Base-by-base conservation (phyloP, 106 monocot species). In the Hemerocallis citrina region DNA sequence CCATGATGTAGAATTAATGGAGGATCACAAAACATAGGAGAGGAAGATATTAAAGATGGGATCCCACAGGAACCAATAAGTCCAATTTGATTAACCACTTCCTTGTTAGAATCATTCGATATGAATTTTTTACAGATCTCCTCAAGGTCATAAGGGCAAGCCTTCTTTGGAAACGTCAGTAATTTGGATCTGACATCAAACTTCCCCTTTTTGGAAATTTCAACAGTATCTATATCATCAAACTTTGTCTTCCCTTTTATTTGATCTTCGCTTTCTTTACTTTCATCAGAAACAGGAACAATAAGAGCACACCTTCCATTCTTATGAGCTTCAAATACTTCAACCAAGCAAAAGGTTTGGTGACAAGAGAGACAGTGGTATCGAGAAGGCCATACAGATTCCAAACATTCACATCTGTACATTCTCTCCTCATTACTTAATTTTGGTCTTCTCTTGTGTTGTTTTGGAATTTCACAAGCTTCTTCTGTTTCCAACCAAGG, bases 331-430 rank as follows among this genome's bases (percentile, higher is more conserved):
- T 92, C 80, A 48, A 85, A 69, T 54, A 88, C 88, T 11, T 37
- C 12, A n/a, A 39, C n/a, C 14, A 72, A 57, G 21, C 19, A 64
- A 62, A 88, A 88, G 17, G 98, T 85, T 29, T 80, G 77, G 52
- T 98, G 98, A 38, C 98, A 98, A 8, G 74, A 75, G 19, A 80
- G 69, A 63, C 98, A 98, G 28, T 98, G 98, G 57, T 72, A 66
- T 43, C 88, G 57, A 68, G 91, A 92, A 77, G 81, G 74, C 92
- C 91, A 98, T 30, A 98, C 59, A 65, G 84, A 85, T 57, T 98
- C 98, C 30, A 98, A 72, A 68, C 98, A 98, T 33, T 88, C 85
- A 62, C 98, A 98, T 44, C 98, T 81, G 57, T 81, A 82, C 69
- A 88, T 69, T 84, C 69, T 96, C 42, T 68, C 76, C 28, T 84